phyloP scores from a whole-genome alignment of 73 alveolate genomes.

The Tetrahymena malaccensis region DNA sequence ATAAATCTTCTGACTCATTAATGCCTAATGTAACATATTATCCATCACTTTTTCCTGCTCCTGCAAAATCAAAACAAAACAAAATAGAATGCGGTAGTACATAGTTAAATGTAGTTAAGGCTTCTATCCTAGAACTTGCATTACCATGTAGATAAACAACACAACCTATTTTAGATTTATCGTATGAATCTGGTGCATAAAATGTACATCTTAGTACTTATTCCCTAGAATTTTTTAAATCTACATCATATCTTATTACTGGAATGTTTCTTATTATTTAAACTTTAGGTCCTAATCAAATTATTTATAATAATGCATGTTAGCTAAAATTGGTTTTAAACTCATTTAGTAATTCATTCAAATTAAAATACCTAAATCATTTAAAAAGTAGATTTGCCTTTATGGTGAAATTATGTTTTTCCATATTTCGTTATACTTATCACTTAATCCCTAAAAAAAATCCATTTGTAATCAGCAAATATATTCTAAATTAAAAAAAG shows the following conservation, averaged over 20 bases:
- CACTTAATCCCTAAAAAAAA: neutral
- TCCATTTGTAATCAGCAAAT: neutral
- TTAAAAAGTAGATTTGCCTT: neutral
- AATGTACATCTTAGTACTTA: neutral
- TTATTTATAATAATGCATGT: neutral
- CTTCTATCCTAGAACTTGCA: slow-evolving; percentile 47
- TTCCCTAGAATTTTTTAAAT: neutral
- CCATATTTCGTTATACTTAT: neutral
- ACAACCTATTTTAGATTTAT: slow-evolving; percentile 4
- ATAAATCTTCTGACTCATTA: slow-evolving; percentile 55
- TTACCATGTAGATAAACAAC: slow-evolving; percentile 57
- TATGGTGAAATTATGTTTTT: neutral
- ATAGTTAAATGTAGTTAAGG: slow-evolving; percentile 35
- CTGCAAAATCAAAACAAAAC: slow-evolving; percentile 54
- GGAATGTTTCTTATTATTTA: neutral
- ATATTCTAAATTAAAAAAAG: neutral
- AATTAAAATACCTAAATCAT: neutral
- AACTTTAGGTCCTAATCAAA: neutral
- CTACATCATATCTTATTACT: neutral
- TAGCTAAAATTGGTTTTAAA: neutral
- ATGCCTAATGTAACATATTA: slow-evolving; percentile 58
- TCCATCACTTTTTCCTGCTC: slow-evolving; percentile 60
- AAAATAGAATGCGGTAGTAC: slow-evolving; percentile 44
- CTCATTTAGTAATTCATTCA: too few species aligned
- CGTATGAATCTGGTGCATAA: neutral